Percentiles rank a stretch among this genome's conserved stretches.
Evolutionary conservation across 2,329 filamentous ascomycete genomes (phyloP).

Genomic region (Leptosphaerulina australis): DNA sequence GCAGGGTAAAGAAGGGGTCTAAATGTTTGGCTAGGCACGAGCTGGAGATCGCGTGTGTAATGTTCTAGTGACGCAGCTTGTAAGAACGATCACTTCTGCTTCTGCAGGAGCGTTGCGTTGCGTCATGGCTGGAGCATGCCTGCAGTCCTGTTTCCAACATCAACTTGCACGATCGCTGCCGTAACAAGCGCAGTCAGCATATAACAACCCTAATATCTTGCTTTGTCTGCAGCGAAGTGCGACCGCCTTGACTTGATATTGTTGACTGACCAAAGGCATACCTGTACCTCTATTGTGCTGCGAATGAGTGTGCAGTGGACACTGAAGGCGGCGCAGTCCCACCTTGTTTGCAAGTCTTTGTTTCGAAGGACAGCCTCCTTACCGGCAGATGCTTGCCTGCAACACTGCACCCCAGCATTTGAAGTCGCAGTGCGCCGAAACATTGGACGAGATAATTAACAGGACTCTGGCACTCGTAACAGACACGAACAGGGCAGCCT

Average conservation of each 20-base stretch:
- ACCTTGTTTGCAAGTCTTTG: constrained; percentile 24
- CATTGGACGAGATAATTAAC: not conserved
- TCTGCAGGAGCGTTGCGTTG: constrained; percentile 12
- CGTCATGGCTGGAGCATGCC: constrained; percentile 13
- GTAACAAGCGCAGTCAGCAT: constrained; percentile 8
- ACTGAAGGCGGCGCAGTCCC: constrained; percentile 13
- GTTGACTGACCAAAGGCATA: not conserved
- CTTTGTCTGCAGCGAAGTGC: constrained; percentile 11
- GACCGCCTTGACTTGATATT: too few species aligned
- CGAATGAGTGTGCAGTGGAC: constrained; percentile 6
- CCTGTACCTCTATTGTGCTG: not conserved
- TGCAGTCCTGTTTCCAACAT: constrained; percentile 10
- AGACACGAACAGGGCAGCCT: constrained; percentile 2
- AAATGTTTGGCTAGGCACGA: constrained; percentile 22
- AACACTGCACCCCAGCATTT: constrained; percentile 4
- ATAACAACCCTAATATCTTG: not conserved
- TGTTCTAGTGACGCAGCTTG: constrained; percentile 18
- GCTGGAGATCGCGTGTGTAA: constrained; percentile 14
- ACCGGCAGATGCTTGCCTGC: constrained; percentile 11
- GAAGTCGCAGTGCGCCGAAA: constrained; percentile 2
- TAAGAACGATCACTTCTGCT: constrained; percentile 7
- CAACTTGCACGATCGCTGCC: constrained; percentile 3
- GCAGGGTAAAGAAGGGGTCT: constrained; percentile 9
- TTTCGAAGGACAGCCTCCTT: constrained; percentile 20
- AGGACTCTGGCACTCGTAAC: not conserved